Base-by-base conservation (phyloP, 2,329 filamentous ascomycete genomes). In the Colletotrichum aenigma region DNA sequence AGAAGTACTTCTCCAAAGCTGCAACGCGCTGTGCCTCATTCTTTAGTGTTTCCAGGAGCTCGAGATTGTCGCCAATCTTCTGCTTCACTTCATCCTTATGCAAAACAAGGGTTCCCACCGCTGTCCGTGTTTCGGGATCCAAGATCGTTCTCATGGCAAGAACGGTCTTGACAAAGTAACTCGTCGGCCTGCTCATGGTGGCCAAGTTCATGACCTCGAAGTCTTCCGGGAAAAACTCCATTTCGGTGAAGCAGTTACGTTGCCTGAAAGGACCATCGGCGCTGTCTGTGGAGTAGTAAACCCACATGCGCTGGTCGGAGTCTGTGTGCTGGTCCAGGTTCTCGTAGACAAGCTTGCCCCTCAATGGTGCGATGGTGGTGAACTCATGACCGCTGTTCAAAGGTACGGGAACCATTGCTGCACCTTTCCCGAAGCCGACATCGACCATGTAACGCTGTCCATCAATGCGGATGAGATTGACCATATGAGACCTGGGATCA, bases 391-490 rank as follows among this genome's bases (percentile, higher is more conserved):
- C 78, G 60, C 79, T 26, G 1, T 80, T 43, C 7, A 87, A 79
- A 1, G 80, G 83, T 2, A 87, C 66, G 6, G 86, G 86, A 1
- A 76, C 61, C 30, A 79, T 77, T 6, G 85, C 75, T 10, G 80
- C 81, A 77, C 89, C 87, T 69, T 86, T 87, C 24, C 92, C 92
- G 78, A 92, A 93, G 30, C 90, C 91, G 16, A 93, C 89, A 79
- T 94, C 92, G 32, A 90, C 86, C 76, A 89, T 81, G 80, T 88
- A 90, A 56, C 84, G 82, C 58, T 85, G 84, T 28, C 83, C 81
- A 12, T 85, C 82, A 26, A 94, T 86, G 30, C 85, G 89, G 62
- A 93, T 87, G 70, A 93, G 87, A 78, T 91, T 90, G 70, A 92
- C 84, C 86, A 92, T 90, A 81, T 93, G 92, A 16, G 84, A 83